phyloP scores from a whole-genome alignment of 148 eudicot genomes.

The Vaccinium macrocarpon region DNA sequence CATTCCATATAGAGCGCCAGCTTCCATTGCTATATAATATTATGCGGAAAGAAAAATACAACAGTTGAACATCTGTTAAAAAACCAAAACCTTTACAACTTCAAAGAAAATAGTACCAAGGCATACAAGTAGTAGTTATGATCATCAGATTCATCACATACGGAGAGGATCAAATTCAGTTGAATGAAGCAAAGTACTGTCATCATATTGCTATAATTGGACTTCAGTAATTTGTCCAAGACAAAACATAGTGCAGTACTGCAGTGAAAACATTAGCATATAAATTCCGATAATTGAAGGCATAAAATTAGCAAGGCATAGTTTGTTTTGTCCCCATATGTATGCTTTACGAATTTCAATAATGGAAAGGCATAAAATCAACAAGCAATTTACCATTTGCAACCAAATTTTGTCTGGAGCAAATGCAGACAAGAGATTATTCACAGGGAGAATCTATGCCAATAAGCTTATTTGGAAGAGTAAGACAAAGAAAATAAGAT shows the following conservation, averaged over 20 bases:
- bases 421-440: background rate
- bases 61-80: background rate
- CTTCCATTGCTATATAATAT: slow-evolving; percentile 73
- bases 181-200: background rate
- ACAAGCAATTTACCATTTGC: background rate
- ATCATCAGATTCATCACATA: background rate
- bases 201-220: background rate
- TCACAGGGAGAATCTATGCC: background rate
- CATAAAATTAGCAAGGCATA: background rate
- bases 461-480: background rate
- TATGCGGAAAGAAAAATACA: background rate
- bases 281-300: background rate
- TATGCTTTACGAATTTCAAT: too few species aligned
- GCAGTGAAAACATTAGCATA: slow-evolving; percentile 7
- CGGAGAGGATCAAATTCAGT: background rate
- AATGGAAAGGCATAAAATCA: background rate
- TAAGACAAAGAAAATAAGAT: background rate
- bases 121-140: background rate
- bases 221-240: background rate
- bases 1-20: slow-evolving; percentile 90
- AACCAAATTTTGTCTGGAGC: background rate
- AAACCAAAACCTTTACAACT: background rate
- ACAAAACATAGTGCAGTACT: background rate
- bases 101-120: background rate
- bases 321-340: background rate